phyloP scores from a whole-genome alignment of 257 asterid species.

The Nicotiana noctiflora region DNA sequence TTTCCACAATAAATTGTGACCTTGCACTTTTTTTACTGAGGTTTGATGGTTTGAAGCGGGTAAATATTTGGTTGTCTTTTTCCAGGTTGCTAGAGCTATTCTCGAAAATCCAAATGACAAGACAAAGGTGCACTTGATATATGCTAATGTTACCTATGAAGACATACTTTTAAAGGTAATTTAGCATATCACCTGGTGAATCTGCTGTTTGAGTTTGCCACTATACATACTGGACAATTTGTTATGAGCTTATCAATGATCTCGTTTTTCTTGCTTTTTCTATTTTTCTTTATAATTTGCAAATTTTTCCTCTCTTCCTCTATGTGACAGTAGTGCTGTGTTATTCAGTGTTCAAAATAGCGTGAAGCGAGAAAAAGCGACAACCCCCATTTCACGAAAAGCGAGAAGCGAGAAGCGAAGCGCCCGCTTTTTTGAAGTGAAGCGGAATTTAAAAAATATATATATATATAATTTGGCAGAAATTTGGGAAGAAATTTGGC shows the following conservation, averaged over 20 bases:
- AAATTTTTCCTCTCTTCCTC: neutral
- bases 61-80: neutral
- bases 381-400: no score
- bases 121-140: constrained; percentile 73
- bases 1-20: neutral
- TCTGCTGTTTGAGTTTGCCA: neutral
- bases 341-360: no score
- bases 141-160: constrained; percentile 82
- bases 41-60: neutral
- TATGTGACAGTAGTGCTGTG: neutral
- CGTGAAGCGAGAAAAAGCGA: no score
- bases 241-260: neutral
- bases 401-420: no score
- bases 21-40: neutral
- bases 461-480: no score
- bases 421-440: no score
- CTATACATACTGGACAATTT: neutral
- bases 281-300: no score
- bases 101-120: constrained; percentile 71
- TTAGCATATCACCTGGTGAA: neutral
- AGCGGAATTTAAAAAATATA: no score
- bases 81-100: constrained; percentile 88
- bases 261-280: neutral
- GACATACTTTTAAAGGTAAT: constrained; percentile 87
- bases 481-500: no score